These are phyloP conservation scores for Anisogramma anomala DNA, from an alignment of 2,329 filamentous ascomycete species.

Conservation along the genomic window DNA sequence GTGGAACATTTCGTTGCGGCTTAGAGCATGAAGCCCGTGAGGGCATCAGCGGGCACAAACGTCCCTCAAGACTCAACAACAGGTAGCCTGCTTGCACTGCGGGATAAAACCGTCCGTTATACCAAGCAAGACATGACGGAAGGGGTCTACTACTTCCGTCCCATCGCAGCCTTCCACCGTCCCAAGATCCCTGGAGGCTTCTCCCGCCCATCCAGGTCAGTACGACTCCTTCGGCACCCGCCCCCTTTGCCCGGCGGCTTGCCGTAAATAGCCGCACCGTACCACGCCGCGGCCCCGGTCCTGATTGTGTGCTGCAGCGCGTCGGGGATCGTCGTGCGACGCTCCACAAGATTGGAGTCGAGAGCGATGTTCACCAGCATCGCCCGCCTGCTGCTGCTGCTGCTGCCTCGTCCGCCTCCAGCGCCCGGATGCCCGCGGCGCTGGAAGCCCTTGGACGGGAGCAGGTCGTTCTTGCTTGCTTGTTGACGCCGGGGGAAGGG, in stretches of 20 bases:
- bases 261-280: conserved; percentile 60
- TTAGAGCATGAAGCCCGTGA: background rate
- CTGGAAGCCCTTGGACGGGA: conserved; percentile 51
- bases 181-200: conserved; percentile 43
- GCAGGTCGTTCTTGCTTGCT: conserved; percentile 50
- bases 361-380: conserved; percentile 65
- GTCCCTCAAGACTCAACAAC: background rate
- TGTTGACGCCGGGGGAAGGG: conserved; percentile 59
- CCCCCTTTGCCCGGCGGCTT: conserved; percentile 43
- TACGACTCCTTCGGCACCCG: conserved; percentile 38
- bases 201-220: conserved; percentile 49
- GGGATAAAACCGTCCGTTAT: background rate
- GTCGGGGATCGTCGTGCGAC: conserved; percentile 60
- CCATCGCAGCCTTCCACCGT: conserved; percentile 48
- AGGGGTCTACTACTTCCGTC: background rate
- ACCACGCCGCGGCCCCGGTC: conserved; percentile 49
- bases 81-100: background rate
- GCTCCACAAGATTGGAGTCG: conserved; percentile 66
- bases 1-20: background rate
- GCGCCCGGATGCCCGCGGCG: conserved; percentile 44
- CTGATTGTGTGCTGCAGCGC: conserved; percentile 51
- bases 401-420: conserved; percentile 32
- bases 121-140: background rate
- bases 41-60: background rate
- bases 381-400: conserved; percentile 42